These are phyloP conservation scores for Alternaria brassicicola DNA, from an alignment of 2,329 filamentous ascomycete species.

Conservation along the genomic window DNA sequence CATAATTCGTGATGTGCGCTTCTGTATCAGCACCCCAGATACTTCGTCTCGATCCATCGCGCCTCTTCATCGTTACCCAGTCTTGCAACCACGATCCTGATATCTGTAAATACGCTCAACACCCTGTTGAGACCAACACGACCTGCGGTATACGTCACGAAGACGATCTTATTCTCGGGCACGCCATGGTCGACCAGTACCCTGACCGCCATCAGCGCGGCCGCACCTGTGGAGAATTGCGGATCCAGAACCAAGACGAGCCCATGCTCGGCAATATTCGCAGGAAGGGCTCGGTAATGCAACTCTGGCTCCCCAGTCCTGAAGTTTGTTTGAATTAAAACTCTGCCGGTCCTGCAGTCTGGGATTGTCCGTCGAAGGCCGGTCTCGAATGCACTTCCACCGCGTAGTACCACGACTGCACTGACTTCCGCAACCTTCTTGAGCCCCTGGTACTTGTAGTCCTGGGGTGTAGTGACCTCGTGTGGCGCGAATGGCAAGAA, in stretches of 20 bases:
- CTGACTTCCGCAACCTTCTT: conserved; percentile 66
- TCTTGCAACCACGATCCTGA: conserved; percentile 84
- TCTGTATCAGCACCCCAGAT: conserved; percentile 77
- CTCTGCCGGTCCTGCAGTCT: conserved; percentile 85
- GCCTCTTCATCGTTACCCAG: conserved; percentile 82
- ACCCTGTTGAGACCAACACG: conserved; percentile 82
- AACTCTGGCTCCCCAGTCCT: conserved; percentile 81
- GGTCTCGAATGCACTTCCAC: conserved; percentile 85
- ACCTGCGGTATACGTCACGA: conserved; percentile 91
- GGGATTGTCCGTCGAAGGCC: conserved; percentile 89
- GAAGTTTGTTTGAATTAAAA: conserved; percentile 86
- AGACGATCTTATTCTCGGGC: conserved; percentile 79
- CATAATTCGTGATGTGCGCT: neutral
- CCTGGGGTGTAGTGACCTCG: conserved; percentile 73
- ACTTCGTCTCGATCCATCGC: conserved; percentile 87
- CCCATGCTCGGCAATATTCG: conserved; percentile 74
- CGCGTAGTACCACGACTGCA: conserved; percentile 86
- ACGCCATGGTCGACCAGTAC: conserved; percentile 96
- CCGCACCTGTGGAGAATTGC: conserved; percentile 91
- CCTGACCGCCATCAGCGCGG: conserved; percentile 89
- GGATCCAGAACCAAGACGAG: conserved; percentile 87
- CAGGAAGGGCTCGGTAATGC: conserved; percentile 80
- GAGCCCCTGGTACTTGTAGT: conserved; percentile 73
- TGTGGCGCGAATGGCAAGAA: conserved; percentile 69
- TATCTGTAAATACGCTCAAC: conserved; percentile 84